Base-by-base conservation (phyloP, 1,284 basidiomycete genomes). In the Tilletiaria anomala region DNA sequence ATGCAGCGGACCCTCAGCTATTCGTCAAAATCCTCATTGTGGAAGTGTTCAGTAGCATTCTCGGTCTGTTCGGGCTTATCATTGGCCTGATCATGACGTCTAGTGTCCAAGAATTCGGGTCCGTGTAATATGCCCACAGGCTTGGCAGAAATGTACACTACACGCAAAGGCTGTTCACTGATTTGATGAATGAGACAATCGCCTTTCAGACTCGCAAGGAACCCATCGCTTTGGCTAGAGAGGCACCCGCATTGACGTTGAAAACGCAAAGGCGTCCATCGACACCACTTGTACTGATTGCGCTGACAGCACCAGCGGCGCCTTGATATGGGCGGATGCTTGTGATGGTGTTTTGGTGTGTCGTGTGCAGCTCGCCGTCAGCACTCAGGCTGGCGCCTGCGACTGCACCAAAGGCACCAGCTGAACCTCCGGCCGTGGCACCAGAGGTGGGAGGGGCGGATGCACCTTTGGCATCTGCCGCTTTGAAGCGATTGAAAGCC, bases 271-370 rank as follows among this genome's bases (percentile, higher is more conserved):
- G 70, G 57, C 81, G 81, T 4, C 93, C 93, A 70, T 97, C 93
- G 20, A 89, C 83, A 6, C 88, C 93, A n/a, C 79, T 81, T 14
- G 89, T 94, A 64, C 82, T 86, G 44, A 99, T 80, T 55, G 76
- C 76, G 35, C 71, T 73, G 5, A 94, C 80, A 3, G 74, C 69
- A 0, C 17, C 42, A 1, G 47, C 56, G 4, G 22, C 14, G 0
- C 76, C 77, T 16, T 73, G 39, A 48, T 52, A 63, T 2, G 51
- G 36, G 5, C 63, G 45, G 8, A 66, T 50, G 32, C 48, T 80
- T n/a, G 88, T 96, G 69, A 99, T 96, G 32, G 89, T 93, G 72
- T 97, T 99, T 73, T 96, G 91, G 69, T 97, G 93, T 32, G 93
- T 77, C 3, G 91, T 64, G 47, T 64, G 60, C 18, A 66, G 49